Conservation (phyloP, 2,329 filamentous ascomycete genomes). For the Epichloe sp. region DNA sequence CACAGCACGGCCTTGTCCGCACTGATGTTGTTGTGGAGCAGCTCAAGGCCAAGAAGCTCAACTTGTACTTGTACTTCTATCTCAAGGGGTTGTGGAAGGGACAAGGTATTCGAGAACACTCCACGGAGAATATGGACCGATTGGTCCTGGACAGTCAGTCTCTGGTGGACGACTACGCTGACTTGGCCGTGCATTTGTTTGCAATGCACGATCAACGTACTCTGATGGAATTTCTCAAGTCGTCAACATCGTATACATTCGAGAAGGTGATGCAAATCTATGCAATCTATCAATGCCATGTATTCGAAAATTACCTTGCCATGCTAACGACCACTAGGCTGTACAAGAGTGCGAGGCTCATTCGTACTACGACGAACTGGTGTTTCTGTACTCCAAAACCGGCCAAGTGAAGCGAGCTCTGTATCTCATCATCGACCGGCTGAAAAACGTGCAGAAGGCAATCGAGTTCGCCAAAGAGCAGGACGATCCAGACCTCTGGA, state of each 20-base stretch:
- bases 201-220: slow-evolving; percentile 68
- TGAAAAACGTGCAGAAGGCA: slow-evolving; percentile 81
- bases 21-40: slow-evolving; percentile 69
- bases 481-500: slow-evolving; percentile 85
- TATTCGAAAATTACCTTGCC: background rate
- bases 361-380: slow-evolving; percentile 82
- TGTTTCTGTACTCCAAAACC: slow-evolving; percentile 89
- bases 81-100: slow-evolving; percentile 76
- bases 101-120: slow-evolving; percentile 45
- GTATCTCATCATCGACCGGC: slow-evolving; percentile 84
- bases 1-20: slow-evolving; percentile 73
- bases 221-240: slow-evolving; percentile 76
- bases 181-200: slow-evolving; percentile 76
- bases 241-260: slow-evolving; percentile 78
- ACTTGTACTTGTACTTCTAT: slow-evolving; percentile 84
- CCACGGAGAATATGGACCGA: slow-evolving; percentile 40
- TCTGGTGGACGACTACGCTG: slow-evolving; percentile 75
- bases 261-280: slow-evolving; percentile 42
- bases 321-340: slow-evolving; percentile 30
- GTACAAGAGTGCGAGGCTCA: slow-evolving; percentile 66
- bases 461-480: slow-evolving; percentile 93
- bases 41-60: slow-evolving; percentile 51
- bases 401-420: slow-evolving; percentile 86
- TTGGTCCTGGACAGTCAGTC: slow-evolving; percentile 47
- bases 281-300: no score